Percentiles rank a stretch among this genome's conserved stretches.
These are phyloP conservation scores for Hymenoscyphus fraxineus DNA, from an alignment of 2,329 filamentous ascomycete genomes.

Conservation along the genomic window DNA sequence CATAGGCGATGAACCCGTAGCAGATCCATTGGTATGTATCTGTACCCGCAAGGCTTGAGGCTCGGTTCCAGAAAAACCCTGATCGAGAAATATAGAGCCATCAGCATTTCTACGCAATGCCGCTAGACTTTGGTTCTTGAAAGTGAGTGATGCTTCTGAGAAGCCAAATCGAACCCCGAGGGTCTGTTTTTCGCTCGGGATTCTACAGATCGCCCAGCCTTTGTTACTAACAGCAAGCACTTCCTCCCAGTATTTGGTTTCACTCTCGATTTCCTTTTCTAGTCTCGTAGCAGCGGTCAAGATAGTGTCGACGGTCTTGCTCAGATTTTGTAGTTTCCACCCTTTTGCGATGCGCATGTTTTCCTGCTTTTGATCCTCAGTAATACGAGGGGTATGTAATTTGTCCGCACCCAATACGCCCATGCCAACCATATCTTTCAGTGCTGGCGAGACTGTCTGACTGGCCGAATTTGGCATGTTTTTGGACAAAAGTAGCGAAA, in stretches of 20 bases:
- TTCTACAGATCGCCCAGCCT: slow-evolving; percentile 80
- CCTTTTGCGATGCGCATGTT: slow-evolving; percentile 59
- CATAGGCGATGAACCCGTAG: slow-evolving; percentile 54
- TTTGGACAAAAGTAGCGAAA: slow-evolving; percentile 81
- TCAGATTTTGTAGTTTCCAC: slow-evolving; percentile 75
- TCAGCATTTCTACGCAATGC: slow-evolving; percentile 71
- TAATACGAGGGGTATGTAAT: slow-evolving; percentile 57
- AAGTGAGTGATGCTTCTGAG: slow-evolving; percentile 62
- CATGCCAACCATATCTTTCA: slow-evolving; percentile 68
- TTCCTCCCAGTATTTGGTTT: slow-evolving; percentile 86
- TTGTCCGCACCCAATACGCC: slow-evolving; percentile 70
- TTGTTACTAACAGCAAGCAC: slow-evolving; percentile 75
- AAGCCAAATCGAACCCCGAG: slow-evolving; percentile 89
- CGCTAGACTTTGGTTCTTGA: slow-evolving; percentile 70
- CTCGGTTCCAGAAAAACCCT: slow-evolving; percentile 43
- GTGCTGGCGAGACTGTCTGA: slow-evolving; percentile 63
- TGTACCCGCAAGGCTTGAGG: slow-evolving; percentile 64
- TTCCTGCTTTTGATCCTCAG: slow-evolving; percentile 52
- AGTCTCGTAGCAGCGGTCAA: slow-evolving; percentile 68
- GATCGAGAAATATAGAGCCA: slow-evolving; percentile 72
- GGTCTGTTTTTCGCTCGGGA: slow-evolving; percentile 68
- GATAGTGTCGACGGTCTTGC: slow-evolving; percentile 69
- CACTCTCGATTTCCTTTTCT: slow-evolving; percentile 71
- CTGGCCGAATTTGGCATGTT: slow-evolving; percentile 68
- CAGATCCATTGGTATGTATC: slow-evolving; percentile 52